Conservation (phyloP, 2,329 filamentous ascomycete genomes). For the Colletotrichum sp. region DNA sequence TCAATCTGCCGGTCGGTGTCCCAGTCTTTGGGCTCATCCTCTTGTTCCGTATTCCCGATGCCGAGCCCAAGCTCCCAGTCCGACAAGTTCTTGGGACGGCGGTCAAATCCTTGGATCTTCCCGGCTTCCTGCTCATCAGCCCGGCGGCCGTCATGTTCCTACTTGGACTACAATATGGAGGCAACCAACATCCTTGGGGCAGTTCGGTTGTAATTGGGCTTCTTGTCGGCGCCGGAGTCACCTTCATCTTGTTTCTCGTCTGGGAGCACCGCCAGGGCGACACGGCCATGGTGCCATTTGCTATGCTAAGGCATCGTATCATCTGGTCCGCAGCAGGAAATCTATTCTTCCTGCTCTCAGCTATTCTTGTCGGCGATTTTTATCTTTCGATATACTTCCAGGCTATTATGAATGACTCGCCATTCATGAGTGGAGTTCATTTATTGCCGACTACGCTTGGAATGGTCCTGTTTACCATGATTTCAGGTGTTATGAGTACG, state of each 20-base stretch:
- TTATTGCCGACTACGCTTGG: conserved; percentile 29
- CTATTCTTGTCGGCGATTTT: conserved; percentile 50
- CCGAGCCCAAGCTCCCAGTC: background rate
- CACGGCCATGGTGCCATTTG: conserved; percentile 53
- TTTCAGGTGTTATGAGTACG: conserved; percentile 31
- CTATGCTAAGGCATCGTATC: conserved; percentile 45
- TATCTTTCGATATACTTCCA: conserved; percentile 59
- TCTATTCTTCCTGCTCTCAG: conserved; percentile 46
- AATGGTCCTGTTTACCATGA: conserved; percentile 22
- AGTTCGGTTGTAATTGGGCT: conserved; percentile 42
- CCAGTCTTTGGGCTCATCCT: conserved; percentile 11
- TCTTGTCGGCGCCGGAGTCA: conserved; percentile 39
- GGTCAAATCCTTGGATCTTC: conserved; percentile 37
- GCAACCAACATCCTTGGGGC: conserved; percentile 43
- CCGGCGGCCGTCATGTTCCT: conserved; percentile 44
- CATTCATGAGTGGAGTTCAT: conserved; percentile 29
- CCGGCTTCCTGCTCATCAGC: conserved; percentile 47
- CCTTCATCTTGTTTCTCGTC: conserved; percentile 36
- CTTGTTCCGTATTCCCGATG: conserved; percentile 25
- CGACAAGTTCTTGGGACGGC: background rate
- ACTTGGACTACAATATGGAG: conserved; percentile 49
- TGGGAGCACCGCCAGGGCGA: conserved; percentile 51
- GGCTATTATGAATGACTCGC: conserved; percentile 35
- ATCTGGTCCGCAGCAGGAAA: conserved; percentile 46
- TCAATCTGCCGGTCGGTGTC: conserved; percentile 29